Base-by-base conservation (phyloP, 805 yeast species). In the Metschnikowia rubicola region DNA sequence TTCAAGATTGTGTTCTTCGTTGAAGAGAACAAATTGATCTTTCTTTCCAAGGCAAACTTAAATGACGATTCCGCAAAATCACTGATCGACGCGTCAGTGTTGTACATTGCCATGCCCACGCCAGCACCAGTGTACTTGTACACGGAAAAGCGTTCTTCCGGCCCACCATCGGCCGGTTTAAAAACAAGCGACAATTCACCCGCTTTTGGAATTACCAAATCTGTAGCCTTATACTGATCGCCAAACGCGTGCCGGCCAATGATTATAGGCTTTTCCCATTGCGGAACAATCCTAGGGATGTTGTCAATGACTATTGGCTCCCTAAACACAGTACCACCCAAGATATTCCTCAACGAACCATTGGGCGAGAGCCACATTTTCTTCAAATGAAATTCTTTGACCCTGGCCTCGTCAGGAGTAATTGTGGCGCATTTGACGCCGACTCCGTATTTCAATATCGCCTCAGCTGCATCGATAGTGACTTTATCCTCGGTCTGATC, bases 291-390 rank as follows among this genome's bases (percentile, higher is more conserved):
- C 61, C 94, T 73, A 47, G 94, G 94, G 43, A 86, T 80, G 63
- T 83, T 81, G 37, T 85, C 84, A 55, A 86, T 85, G 47, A 86
- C 86, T 62, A 86, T 86, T 46, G 91, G 88, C 63, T 86, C 94
- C 68, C 94, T 79, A 69, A 86, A 86, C 30, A 86, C 92, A 19
- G 94, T 86, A 57, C 94, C 94, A 32, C 87, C 88, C 52, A 86
- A 67, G 46, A 86, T 84, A 66, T 86, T 86, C 72, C 94, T 78
- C 58, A 86, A 83, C 30, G 94, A 86, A 55, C 94, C 94, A 62
- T 86, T 86, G 54, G 94, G 94, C 17, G 92, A 86, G 43, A 81
- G 75, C 91, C 92, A 86, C 94, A 86, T 86, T 62, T 86, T 79
- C 61, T 83, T 83, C 64, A 86, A 73, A 40, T 72, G 69, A 57